Conservation (phyloP, 1,139 yeast species). For the Nakaseomyces delphensis region DNA sequence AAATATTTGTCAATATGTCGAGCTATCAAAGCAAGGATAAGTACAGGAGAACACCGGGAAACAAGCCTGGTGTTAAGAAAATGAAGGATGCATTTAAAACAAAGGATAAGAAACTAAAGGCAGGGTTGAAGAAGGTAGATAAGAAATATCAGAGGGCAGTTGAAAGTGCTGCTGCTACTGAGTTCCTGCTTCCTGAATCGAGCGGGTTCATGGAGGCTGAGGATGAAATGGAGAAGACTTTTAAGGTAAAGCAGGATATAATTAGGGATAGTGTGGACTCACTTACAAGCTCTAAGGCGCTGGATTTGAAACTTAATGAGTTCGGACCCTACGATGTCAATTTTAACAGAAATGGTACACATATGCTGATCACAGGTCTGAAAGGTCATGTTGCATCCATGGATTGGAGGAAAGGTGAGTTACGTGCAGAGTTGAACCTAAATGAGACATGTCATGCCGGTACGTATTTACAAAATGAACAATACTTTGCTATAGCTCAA, state of each 20-base stretch:
- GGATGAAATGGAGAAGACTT: conserved; percentile 81
- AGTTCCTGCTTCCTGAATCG: conserved; percentile 73
- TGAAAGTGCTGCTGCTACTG: conserved; percentile 76
- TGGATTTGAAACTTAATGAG: conserved; percentile 63
- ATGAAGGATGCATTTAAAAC: conserved; percentile 12
- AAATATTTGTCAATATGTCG: background rate
- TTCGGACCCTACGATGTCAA: conserved; percentile 77
- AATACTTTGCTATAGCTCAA: conserved; percentile 94
- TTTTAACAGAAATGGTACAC: conserved; percentile 81
- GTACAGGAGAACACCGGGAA: conserved; percentile 14
- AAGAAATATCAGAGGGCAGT: conserved; percentile 70
- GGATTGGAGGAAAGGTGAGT: conserved; percentile 86
- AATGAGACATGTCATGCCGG: conserved; percentile 89
- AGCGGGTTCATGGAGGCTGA: conserved; percentile 86
- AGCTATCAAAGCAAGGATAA: background rate
- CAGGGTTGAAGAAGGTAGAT: conserved; percentile 60
- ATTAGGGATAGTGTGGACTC: conserved; percentile 72
- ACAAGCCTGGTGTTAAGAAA: conserved; percentile 15
- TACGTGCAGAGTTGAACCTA: conserved; percentile 73
- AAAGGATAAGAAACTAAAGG: conserved; percentile 55
- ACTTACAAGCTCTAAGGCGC: conserved; percentile 63
- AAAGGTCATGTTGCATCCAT: conserved; percentile 95
- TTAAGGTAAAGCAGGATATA: conserved; percentile 74
- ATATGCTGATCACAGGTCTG: conserved; percentile 71
- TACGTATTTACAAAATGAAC: conserved; percentile 83